Evolutionary conservation across 1,284 basidiomycete genomes (phyloP).

Genomic region (Bothia castanella): DNA sequence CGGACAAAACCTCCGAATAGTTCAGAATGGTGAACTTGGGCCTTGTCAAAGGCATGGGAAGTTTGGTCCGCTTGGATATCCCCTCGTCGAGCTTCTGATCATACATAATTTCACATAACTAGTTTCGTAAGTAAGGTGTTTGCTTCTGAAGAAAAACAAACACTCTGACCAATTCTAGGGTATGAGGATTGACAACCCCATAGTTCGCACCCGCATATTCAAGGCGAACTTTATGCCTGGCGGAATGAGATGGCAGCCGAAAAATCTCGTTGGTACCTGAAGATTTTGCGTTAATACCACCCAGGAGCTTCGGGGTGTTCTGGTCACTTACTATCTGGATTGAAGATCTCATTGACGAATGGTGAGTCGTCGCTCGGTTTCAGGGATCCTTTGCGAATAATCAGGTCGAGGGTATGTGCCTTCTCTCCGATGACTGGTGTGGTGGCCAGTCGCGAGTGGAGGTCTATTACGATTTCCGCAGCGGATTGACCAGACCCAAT

Average conservation of each 20-base stretch:
- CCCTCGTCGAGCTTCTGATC: slow-evolving; percentile 49
- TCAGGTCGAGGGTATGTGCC: slow-evolving; percentile 47
- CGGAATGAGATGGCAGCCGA: slow-evolving; percentile 35
- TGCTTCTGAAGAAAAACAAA: neutral
- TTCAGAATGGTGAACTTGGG: slow-evolving; percentile 39
- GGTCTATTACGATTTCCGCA: slow-evolving; percentile 51
- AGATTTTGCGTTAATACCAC: slow-evolving; percentile 5
- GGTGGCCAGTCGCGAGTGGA: slow-evolving; percentile 41
- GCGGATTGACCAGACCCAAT: slow-evolving; percentile 56
- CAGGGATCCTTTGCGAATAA: slow-evolving; percentile 52
- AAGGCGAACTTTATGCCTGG: slow-evolving; percentile 36
- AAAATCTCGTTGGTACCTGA: slow-evolving; percentile 43
- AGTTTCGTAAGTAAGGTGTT: slow-evolving; percentile 1
- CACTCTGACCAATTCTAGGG: slow-evolving; percentile 40
- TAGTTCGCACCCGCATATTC: slow-evolving; percentile 58
- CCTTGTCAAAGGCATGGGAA: slow-evolving; percentile 13
- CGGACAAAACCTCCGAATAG: slow-evolving; percentile 40
- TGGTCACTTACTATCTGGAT: slow-evolving; percentile 42
- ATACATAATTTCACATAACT: slow-evolving; percentile 56
- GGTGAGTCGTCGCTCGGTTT: slow-evolving; percentile 57
- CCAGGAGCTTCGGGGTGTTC: neutral
- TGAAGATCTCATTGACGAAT: slow-evolving; percentile 59
- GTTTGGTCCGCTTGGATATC: slow-evolving; percentile 36
- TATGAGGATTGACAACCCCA: slow-evolving; percentile 51
- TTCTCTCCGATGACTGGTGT: slow-evolving; percentile 24